Percentiles rank a stretch among this genome's conserved stretches.
Evolutionary conservation across 306 rosid genomes (phyloP).

Genomic region (Vigna radiata): DNA sequence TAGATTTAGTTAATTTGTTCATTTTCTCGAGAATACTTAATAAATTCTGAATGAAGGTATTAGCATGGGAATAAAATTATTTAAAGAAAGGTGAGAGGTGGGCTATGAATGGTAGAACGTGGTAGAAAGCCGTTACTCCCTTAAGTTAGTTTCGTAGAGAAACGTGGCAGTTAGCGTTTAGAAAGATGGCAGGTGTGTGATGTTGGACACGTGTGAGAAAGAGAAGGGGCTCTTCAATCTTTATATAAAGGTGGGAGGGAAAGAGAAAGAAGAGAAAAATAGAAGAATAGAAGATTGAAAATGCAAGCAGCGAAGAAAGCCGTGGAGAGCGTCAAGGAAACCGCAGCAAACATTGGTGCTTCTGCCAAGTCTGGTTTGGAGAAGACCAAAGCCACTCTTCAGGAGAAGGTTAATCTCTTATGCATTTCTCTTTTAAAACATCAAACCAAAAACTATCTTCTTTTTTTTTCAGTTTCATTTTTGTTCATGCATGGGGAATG

Average conservation of each 20-base stretch:
- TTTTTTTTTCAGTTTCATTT: too few relatives aligned
- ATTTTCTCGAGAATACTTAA: too few relatives aligned
- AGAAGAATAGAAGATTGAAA: slow-evolving; percentile 2
- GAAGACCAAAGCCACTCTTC: slow-evolving; percentile 70
- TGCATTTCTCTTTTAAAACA: too few relatives aligned
- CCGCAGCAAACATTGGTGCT: slow-evolving; percentile 72
- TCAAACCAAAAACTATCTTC: too few relatives aligned
- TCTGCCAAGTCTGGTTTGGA: slow-evolving; percentile 83
- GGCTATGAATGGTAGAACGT: neutral
- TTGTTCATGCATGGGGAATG: too few relatives aligned
- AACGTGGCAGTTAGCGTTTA: neutral
- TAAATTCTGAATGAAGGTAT: too few relatives aligned
- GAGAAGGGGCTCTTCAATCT: neutral
- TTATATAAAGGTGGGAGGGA: neutral
- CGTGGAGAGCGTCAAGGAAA: slow-evolving; percentile 60
- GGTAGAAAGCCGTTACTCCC: neutral
- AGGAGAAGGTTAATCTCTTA: slow-evolving; percentile 66
- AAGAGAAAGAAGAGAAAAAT: too few relatives aligned
- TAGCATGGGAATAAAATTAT: too few relatives aligned
- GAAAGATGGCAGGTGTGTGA: slow-evolving; percentile 26
- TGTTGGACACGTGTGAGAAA: slow-evolving; percentile 22
- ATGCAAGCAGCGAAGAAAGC: slow-evolving; percentile 70
- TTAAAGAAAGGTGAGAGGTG: too few relatives aligned
- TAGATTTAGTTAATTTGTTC: too few relatives aligned
- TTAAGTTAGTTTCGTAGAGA: neutral